phyloP scores from a whole-genome alignment of 805 yeast genomes.

The Kazachstania martiniae region DNA sequence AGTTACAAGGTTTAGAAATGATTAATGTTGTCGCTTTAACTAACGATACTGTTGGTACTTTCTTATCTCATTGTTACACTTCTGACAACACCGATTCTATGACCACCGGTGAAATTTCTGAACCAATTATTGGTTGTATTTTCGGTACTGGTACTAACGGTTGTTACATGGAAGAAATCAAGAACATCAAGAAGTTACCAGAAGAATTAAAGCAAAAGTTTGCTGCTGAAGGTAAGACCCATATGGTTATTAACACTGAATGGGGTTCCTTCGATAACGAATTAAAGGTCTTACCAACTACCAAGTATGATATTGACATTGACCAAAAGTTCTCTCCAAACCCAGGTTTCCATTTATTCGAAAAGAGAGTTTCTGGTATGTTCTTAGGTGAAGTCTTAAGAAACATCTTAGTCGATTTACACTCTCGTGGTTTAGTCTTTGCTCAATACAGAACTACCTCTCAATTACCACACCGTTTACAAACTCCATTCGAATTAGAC shows the following conservation, averaged over 20 bases:
- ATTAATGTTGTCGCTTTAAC: conserved; percentile 79
- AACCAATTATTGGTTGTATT: conserved; percentile 78
- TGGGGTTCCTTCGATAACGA: conserved; percentile 97
- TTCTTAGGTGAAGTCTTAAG: conserved; percentile 84
- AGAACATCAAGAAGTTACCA: conserved; percentile 61
- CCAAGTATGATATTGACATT: conserved; percentile 63
- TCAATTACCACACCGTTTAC: conserved; percentile 44
- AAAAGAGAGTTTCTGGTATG: conserved; percentile 87
- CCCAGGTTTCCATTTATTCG: conserved; percentile 83
- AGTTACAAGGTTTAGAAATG: conserved; percentile 40
- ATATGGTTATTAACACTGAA: conserved; percentile 89
- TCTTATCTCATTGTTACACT: conserved; percentile 77
- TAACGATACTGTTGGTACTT: conserved; percentile 92
- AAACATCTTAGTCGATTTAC: conserved; percentile 58
- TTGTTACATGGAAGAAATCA: conserved; percentile 74
- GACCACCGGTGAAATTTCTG: conserved; percentile 49
- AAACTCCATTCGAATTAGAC: conserved; percentile 67
- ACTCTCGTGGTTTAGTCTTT: conserved; percentile 47
- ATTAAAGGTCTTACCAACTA: conserved; percentile 61
- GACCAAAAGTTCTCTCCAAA: conserved; percentile 64
- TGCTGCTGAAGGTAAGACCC: conserved; percentile 36
- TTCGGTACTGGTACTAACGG: conserved; percentile 98
- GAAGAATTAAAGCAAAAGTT: conserved; percentile 31
- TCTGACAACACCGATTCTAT: conserved; percentile 38
- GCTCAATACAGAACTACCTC: conserved; percentile 36